phyloP scores from a whole-genome alignment of 108 stramenopile species.

The Nitzschia sp. region DNA sequence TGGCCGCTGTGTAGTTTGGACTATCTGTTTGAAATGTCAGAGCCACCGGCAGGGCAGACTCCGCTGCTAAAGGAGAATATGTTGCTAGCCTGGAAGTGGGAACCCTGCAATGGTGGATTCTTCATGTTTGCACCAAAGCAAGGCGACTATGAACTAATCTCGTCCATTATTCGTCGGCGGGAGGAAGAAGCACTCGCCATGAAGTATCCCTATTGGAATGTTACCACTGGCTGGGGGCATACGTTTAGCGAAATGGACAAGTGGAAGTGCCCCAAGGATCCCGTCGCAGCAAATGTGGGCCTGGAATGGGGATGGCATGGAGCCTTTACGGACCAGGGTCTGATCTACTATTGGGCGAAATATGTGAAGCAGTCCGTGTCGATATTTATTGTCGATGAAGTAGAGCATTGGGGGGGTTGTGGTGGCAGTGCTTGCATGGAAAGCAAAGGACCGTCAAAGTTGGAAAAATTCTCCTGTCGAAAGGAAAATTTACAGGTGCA shows the following conservation, averaged over 20 bases:
- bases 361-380: conserved; percentile 29
- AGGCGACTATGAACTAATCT: conserved; percentile 23
- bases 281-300: not conserved
- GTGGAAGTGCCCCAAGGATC: conserved; percentile 5
- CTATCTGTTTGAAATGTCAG: conserved; percentile 38
- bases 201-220: not conserved
- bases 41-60: not conserved
- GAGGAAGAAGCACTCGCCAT: conserved; percentile 13
- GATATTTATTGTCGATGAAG: conserved; percentile 14
- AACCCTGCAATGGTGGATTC: conserved; percentile 50
- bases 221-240: conserved; percentile 27
- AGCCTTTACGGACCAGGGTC: conserved; percentile 50
- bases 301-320: conserved; percentile 41
- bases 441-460: too few relatives aligned
- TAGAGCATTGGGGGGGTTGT: conserved; percentile 21
- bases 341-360: conserved; percentile 49
- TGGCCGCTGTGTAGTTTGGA: conserved; percentile 53
- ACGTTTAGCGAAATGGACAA: not conserved
- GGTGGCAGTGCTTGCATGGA: too few relatives aligned
- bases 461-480: too few relatives aligned
- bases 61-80: conserved; percentile 41
- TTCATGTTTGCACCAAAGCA: conserved; percentile 46
- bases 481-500: not conserved
- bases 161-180: conserved; percentile 8
- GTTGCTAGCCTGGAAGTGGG: conserved; percentile 28